Conservation (phyloP, 2,329 filamentous ascomycete genomes). For the Clonostachys sp. region DNA sequence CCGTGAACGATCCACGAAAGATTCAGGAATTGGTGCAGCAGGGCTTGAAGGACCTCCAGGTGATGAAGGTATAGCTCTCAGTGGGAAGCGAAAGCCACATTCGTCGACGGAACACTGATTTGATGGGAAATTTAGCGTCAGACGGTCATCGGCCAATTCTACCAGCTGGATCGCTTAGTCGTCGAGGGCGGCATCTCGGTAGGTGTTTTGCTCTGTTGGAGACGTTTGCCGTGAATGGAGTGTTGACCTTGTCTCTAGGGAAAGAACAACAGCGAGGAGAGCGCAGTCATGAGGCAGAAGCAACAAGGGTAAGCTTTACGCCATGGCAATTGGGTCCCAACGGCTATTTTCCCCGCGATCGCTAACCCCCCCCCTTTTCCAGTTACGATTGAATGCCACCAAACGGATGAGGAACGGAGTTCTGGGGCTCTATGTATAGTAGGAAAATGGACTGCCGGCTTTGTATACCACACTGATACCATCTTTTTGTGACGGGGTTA, state of each 20-base stretch:
- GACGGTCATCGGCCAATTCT: constrained; percentile 93
- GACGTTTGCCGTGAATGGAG: background rate
- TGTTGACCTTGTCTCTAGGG: constrained; percentile 38
- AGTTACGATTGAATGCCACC: background rate
- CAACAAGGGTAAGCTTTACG: constrained; percentile 62
- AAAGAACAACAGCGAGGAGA: constrained; percentile 64
- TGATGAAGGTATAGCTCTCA: constrained; percentile 69
- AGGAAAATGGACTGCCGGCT: background rate
- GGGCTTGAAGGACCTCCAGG: constrained; percentile 79
- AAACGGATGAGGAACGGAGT: too few relatives aligned
- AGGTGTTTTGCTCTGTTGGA: constrained; percentile 10
- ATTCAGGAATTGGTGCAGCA: constrained; percentile 88
- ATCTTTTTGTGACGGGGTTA: background rate
- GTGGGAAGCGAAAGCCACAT: background rate
- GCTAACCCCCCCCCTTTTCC: background rate
- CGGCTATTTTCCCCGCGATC: background rate
- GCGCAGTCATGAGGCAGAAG: constrained; percentile 69
- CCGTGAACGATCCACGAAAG: constrained; percentile 66
- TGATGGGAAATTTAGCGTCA: constrained; percentile 63
- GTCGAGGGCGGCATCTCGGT: constrained; percentile 83
- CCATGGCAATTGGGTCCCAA: constrained; percentile 1
- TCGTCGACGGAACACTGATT: background rate
- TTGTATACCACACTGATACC: constrained; percentile 2
- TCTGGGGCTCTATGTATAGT: background rate
- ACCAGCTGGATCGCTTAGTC: constrained; percentile 84